Evolutionary conservation across 2,329 filamentous ascomycete genomes (phyloP).

Genomic region (Aureobasidium lini): DNA sequence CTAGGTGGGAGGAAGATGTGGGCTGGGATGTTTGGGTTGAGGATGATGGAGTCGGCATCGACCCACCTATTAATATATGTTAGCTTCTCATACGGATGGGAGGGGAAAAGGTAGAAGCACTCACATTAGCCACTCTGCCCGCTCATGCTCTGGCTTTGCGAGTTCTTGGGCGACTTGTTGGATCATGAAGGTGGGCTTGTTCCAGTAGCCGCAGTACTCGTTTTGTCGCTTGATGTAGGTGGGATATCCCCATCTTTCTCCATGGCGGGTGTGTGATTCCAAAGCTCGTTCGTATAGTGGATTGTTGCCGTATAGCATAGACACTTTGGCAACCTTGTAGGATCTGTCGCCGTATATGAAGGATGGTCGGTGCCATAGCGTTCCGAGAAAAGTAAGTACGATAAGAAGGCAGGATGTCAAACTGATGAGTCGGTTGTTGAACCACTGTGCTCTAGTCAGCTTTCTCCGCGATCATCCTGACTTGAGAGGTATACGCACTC

Average conservation of each 20-base stretch:
- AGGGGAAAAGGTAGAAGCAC: neutral
- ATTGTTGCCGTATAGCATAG: slow-evolving; percentile 15
- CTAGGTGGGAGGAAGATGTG: slow-evolving; percentile 23
- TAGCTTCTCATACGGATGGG: neutral
- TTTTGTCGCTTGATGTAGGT: slow-evolving; percentile 21
- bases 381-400: neutral
- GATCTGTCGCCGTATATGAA: neutral
- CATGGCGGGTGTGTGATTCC: slow-evolving; percentile 27
- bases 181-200: slow-evolving; percentile 28
- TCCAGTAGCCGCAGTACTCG: slow-evolving; percentile 27
- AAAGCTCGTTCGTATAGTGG: slow-evolving; percentile 28
- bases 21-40: slow-evolving; percentile 22
- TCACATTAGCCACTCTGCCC: slow-evolving; percentile 27
- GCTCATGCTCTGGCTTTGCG: slow-evolving; percentile 20
- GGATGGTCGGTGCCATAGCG: neutral
- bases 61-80: slow-evolving; percentile 15
- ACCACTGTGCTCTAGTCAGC: neutral
- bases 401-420: neutral
- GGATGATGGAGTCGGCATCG: slow-evolving; percentile 19
- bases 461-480: too few relatives aligned
- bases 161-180: slow-evolving; percentile 23
- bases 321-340: slow-evolving; percentile 11
- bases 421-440: neutral
- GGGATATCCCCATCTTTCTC: slow-evolving; percentile 26
- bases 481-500: neutral